Base-by-base conservation (phyloP, 208 protist species). In the Kentomonas sorsogonicus region DNA sequence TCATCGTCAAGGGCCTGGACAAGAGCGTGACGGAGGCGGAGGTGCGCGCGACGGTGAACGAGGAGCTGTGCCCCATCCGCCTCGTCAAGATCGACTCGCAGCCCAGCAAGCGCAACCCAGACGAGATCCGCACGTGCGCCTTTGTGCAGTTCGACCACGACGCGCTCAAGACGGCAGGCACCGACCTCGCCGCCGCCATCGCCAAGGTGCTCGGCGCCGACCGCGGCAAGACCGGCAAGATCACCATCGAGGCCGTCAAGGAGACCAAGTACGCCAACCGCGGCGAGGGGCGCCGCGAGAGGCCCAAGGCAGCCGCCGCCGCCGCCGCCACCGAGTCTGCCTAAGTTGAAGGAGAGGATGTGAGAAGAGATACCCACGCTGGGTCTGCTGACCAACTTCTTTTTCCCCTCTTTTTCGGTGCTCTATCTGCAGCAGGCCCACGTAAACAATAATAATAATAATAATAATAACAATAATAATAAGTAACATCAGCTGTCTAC, bases 61-160 rank as follows among this genome's bases (percentile, higher is more conserved):
- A 72, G 0, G 53, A 48, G 16, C 72, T 76, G 22, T 73, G 66
- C 31, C 16, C 61, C 22, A 69, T 87, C 3, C 74, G 73, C 44
- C 56, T 83, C 43, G 60, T 91, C n/a, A 84, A 86, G 65, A 50
- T 81, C 4, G 68, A 81, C 60, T 81, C 70, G 26, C 68, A 69
- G 33, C 68, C 41, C 46, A 69, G 70, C 47, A 64, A 66, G 36
- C 81, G 74, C 45, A 77, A 91, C 54, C 43, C 72, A 13, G 68
- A n/a, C 34, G 50, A 79, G 31, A 66, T 55, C 13, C 74, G 82
- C 41, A 87, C 83, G 15, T 86, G 80, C 61, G 76, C 83, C 10
- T 91, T 91, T 55, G 76, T 91, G n/a, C 79, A 87, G 58, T 63
- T 91, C 25, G 77, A 87, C 36, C 73, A 72, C 39, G 64, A 74